Percentiles rank a stretch among this genome's conserved stretches.
Evolutionary conservation across 805 yeast species (phyloP).

Genomic region (Candida coquimbonensis): DNA sequence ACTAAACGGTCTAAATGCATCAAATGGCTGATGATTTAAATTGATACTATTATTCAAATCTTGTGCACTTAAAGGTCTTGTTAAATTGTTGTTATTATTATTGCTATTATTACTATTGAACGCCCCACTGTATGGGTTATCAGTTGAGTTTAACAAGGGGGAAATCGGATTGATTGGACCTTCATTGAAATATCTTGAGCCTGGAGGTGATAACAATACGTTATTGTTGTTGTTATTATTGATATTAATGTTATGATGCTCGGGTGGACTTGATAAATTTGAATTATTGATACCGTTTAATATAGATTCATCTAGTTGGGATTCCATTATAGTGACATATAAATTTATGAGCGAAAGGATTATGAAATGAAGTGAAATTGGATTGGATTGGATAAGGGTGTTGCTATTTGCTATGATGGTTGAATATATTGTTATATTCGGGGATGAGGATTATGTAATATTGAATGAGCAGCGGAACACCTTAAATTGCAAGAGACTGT

Average conservation of each 20-base stretch:
- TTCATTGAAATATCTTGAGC: constrained; percentile 26
- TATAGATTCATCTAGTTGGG: constrained; percentile 7
- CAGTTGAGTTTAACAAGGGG: constrained; percentile 19
- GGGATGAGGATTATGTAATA: no score
- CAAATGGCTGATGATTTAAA: constrained; percentile 1
- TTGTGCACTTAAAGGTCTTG: constrained; percentile 19
- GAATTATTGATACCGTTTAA: constrained; percentile 7
- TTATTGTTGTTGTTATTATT: background rate
- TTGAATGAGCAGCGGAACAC: no score
- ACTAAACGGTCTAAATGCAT: constrained; percentile 17
- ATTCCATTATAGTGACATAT: constrained; percentile 1
- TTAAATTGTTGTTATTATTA: constrained; percentile 1
- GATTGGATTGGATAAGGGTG: no score
- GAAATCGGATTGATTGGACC: constrained; percentile 17
- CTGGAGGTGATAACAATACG: constrained; percentile 37
- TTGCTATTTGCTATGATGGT: no score
- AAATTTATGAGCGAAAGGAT: background rate
- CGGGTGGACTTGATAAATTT: background rate
- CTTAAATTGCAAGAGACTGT: no score
- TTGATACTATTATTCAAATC: no score
- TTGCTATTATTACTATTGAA: constrained; percentile 5
- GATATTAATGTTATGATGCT: background rate
- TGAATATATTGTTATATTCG: no score
- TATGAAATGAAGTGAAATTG: background rate
- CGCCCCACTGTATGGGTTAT: constrained; percentile 11